These are phyloP conservation scores for Aquilaria yunnanensis DNA, from an alignment of 345 rosid species.

Conservation along the genomic window DNA sequence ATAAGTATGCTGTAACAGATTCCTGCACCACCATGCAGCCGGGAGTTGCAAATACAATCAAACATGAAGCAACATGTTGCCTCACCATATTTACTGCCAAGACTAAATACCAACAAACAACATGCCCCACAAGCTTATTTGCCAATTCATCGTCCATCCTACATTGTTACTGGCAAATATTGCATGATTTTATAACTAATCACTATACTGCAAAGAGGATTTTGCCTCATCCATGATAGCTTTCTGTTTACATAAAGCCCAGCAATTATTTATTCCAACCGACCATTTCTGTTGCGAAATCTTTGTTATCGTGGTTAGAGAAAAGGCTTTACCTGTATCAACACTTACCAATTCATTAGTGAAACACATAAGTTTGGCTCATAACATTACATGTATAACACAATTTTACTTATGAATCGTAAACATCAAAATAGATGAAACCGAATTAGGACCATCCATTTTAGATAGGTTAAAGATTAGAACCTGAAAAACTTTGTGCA, in stretches of 20 bases:
- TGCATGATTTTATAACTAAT: conserved; percentile 12
- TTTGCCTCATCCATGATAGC: conserved; percentile 34
- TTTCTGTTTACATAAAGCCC: conserved; percentile 37
- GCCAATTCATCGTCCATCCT: conserved; percentile 12
- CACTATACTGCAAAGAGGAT: conserved; percentile 17
- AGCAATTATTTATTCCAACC: conserved; percentile 36
- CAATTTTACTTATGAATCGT: conserved; percentile 23
- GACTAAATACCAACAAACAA: background rate
- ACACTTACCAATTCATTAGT: conserved; percentile 63
- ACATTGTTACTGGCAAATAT: conserved; percentile 15
- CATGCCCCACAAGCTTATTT: conserved; percentile 6
- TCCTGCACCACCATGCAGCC: no score
- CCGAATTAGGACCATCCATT: conserved; percentile 39
- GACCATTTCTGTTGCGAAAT: conserved; percentile 43
- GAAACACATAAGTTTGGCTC: conserved; percentile 33
- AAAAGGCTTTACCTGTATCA: conserved; percentile 54
- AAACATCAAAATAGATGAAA: conserved; percentile 32
- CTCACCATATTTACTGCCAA: background rate
- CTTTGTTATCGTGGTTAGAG: conserved; percentile 46
- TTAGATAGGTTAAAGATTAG: conserved; percentile 61
- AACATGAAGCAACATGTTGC: background rate
- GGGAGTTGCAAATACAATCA: background rate
- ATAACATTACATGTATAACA: conserved; percentile 15
- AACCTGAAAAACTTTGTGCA: conserved; percentile 99
- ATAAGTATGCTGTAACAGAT: no score